phyloP scores from a whole-genome alignment of 805 yeast genomes.

The Helenozyma rhizophorensis region DNA sequence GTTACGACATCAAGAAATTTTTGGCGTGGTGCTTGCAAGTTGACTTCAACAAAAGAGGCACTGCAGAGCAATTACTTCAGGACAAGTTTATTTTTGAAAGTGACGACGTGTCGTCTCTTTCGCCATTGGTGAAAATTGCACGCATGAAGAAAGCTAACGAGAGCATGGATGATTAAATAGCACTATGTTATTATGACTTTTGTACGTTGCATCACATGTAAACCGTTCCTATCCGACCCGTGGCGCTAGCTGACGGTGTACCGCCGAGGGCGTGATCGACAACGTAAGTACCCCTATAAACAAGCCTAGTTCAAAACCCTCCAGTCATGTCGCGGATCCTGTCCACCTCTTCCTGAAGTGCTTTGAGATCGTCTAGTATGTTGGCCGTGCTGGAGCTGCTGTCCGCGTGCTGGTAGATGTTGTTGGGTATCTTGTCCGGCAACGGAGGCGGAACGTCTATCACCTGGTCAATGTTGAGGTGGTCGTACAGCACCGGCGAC shows the following conservation, averaged over 20 bases:
- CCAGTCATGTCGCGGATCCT: constrained; percentile 45
- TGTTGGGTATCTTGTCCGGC: constrained; percentile 18
- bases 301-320: constrained; percentile 27
- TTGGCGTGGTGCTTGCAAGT: constrained; percentile 78
- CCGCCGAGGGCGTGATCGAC: too few relatives aligned
- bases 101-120: constrained; percentile 56
- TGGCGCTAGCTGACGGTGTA: too few relatives aligned
- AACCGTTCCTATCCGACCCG: too few relatives aligned
- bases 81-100: constrained; percentile 63
- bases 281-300: too few relatives aligned
- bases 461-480: not conserved
- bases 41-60: constrained; percentile 74
- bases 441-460: constrained; percentile 9
- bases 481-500: constrained; percentile 5
- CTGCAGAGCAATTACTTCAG: constrained; percentile 65
- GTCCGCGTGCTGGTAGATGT: constrained; percentile 10
- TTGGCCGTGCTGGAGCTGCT: constrained; percentile 38
- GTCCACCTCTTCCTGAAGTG: constrained; percentile 68
- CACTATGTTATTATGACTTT: too few relatives aligned
- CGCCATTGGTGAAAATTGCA: constrained; percentile 74
- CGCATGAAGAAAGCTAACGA: constrained; percentile 54
- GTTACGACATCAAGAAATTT: constrained; percentile 62
- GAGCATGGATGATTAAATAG: constrained; percentile 7
- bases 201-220: too few relatives aligned
- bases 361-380: constrained; percentile 60